Conservation (phyloP, 2,329 filamentous ascomycete genomes). For the Coniochaeta sp. region DNA sequence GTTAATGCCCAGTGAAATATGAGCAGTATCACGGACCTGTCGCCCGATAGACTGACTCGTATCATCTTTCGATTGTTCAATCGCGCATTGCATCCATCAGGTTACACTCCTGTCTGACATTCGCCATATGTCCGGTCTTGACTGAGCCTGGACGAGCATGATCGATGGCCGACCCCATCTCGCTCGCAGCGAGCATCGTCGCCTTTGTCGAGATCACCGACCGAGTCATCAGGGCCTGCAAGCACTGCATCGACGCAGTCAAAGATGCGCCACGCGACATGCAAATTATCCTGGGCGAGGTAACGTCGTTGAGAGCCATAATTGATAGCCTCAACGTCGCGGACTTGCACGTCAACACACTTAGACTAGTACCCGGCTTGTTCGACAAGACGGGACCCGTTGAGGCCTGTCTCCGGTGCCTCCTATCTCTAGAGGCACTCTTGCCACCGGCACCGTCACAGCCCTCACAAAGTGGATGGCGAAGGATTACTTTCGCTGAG, state of each 20-base stretch:
- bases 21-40: not conserved
- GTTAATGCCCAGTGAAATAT: not conserved
- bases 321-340: conserved; percentile 3
- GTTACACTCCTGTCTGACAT: not conserved
- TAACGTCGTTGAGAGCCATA: conserved; percentile 7
- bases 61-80: not conserved
- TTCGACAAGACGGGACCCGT: conserved; percentile 2
- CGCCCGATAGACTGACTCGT: not conserved
- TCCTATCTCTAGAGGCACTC: not conserved
- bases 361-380: not conserved
- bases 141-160: not conserved
- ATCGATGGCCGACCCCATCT: not conserved
- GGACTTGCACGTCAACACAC: not conserved
- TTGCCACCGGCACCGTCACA: not conserved
- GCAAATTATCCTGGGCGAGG: conserved; percentile 9
- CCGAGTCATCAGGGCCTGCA: conserved; percentile 7
- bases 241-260: conserved; percentile 8
- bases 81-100: not conserved
- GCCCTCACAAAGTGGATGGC: not conserved
- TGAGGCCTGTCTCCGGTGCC: not conserved
- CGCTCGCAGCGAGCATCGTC: conserved; percentile 7
- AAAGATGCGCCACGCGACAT: conserved; percentile 11
- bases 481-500: not conserved
- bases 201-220: conserved; percentile 10
- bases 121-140: not conserved